Evolutionary conservation across 345 rosid genomes (phyloP).

Genomic region (Gossypium anomalum): DNA sequence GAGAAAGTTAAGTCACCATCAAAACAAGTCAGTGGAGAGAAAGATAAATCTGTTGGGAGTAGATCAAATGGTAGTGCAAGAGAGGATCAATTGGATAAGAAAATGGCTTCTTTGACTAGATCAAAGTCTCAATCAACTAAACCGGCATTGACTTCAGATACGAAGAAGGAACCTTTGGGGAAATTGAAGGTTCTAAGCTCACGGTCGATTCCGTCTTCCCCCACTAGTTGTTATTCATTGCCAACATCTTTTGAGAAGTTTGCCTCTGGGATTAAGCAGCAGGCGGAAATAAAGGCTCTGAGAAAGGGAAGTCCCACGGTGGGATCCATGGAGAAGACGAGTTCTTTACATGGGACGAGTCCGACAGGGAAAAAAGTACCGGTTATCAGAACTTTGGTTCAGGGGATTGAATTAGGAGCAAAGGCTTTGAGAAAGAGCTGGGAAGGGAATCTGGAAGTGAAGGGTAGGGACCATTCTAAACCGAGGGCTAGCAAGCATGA

Average conservation of each 20-base stretch:
- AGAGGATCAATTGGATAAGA: slow-evolving; percentile 45
- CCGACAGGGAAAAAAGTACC: slow-evolving; percentile 52
- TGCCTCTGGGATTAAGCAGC: slow-evolving; percentile 72
- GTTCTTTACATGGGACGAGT: slow-evolving; percentile 46
- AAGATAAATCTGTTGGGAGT: slow-evolving; percentile 40
- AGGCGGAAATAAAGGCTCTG: slow-evolving; percentile 50
- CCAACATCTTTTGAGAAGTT: slow-evolving; percentile 86
- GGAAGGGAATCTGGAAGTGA: slow-evolving; percentile 84
- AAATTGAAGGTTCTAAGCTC: slow-evolving; percentile 59
- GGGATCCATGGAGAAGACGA: slow-evolving; percentile 44
- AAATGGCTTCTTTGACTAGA: slow-evolving; percentile 33
- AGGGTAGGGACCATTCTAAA: slow-evolving; percentile 45
- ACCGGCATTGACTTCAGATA: slow-evolving; percentile 43
- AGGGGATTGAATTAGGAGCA: slow-evolving; percentile 80
- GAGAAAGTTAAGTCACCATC: slow-evolving; percentile 44
- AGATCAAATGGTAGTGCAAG: slow-evolving; percentile 47
- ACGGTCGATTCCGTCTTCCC: slow-evolving; percentile 80
- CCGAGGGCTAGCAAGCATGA: slow-evolving; percentile 40
- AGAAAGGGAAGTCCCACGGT: slow-evolving; percentile 51
- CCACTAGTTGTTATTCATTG: slow-evolving; percentile 79
- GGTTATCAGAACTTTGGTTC: slow-evolving; percentile 53
- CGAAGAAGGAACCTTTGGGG: slow-evolving; percentile 51
- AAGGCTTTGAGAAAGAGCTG: slow-evolving; percentile 96
- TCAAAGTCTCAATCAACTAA: slow-evolving; percentile 54
- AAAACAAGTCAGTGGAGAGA: slow-evolving; percentile 37